phyloP scores from a whole-genome alignment of 495 filamentous ascomycete genomes.

The Evansstolkia leycettana region DNA sequence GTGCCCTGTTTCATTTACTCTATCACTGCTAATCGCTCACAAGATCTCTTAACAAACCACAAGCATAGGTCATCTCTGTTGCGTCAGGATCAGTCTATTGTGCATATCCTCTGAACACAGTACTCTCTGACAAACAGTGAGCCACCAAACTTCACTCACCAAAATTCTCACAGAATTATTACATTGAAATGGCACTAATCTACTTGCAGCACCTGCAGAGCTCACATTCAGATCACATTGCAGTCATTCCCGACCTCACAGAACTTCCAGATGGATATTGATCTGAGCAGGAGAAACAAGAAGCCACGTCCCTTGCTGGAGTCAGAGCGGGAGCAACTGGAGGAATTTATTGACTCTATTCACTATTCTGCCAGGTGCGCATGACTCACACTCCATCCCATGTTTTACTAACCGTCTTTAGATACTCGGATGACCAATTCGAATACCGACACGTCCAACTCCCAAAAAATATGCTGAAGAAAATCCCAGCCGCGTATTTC shows the following conservation, averaged over 20 bases:
- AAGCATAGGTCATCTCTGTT: too few species aligned
- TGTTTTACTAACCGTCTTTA: slow-evolving; percentile 15
- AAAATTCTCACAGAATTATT: too few species aligned
- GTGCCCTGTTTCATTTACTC: too few species aligned
- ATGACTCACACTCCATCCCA: not conserved
- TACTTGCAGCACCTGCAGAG: too few species aligned
- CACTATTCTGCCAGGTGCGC: slow-evolving; percentile 88
- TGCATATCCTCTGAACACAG: too few species aligned
- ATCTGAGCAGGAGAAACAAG: slow-evolving; percentile 71
- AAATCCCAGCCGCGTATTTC: slow-evolving; percentile 91
- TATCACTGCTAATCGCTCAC: too few species aligned
- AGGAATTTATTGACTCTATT: slow-evolving; percentile 84
- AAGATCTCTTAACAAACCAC: too few species aligned
- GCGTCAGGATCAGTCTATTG: too few species aligned
- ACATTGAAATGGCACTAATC: too few species aligned
- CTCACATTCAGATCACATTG: too few species aligned
- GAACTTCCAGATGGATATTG: slow-evolving; percentile 48
- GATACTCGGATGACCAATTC: slow-evolving; percentile 77
- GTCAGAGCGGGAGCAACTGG: slow-evolving; percentile 63
- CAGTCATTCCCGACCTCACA: slow-evolving; percentile 1
- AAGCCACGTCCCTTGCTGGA: slow-evolving; percentile 71
- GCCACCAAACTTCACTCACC: too few species aligned
- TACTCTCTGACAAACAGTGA: too few species aligned
- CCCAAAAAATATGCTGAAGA: slow-evolving; percentile 95
- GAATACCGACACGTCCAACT: slow-evolving; percentile 96